Evolutionary conservation across 169 alveolate genomes (phyloP).

Genomic region (Eimeria brunetti): DNA sequence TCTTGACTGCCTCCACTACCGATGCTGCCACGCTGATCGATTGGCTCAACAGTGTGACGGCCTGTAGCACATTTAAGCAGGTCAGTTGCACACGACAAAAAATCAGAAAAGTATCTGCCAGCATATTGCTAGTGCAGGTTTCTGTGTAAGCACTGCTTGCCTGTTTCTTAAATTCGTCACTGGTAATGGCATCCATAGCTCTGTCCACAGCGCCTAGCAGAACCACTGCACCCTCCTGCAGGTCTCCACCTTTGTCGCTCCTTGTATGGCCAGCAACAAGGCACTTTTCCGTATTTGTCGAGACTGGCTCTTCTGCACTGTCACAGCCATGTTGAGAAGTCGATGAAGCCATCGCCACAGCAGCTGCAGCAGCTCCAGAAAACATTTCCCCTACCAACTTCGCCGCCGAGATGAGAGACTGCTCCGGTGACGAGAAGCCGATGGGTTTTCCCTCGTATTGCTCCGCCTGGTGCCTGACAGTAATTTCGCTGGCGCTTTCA

Average conservation of each 20-base stretch:
- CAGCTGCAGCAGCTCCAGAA: slow-evolving; percentile 65
- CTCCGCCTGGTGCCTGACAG: slow-evolving; percentile 20
- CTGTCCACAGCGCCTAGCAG: slow-evolving; percentile 60
- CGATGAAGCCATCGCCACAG: slow-evolving; percentile 50
- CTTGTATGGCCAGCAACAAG: slow-evolving; percentile 8
- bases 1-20: slow-evolving; percentile 69
- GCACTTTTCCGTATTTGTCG: background rate
- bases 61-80: slow-evolving; percentile 42
- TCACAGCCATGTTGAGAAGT: background rate
- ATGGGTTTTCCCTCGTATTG: background rate
- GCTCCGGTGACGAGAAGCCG: slow-evolving; percentile 16
- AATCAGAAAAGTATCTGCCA: background rate
- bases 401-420: slow-evolving; percentile 44
- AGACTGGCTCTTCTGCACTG: background rate
- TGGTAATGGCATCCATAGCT: slow-evolving; percentile 67
- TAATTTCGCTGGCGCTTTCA: slow-evolving; percentile 56
- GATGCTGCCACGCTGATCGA: slow-evolving; percentile 72
- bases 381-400: slow-evolving; percentile 55
- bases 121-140: background rate
- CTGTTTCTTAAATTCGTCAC: slow-evolving; percentile 63
- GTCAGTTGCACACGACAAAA: background rate
- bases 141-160: background rate
- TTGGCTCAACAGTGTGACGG: slow-evolving; percentile 71
- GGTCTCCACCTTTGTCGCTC: slow-evolving; percentile 54
- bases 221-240: slow-evolving; percentile 53